Evolutionary conservation across 1,139 yeast genomes (phyloP), one percentile per base, ranked within the genome.

Genomic region (Debaryomycetaceae sp.): DNA sequence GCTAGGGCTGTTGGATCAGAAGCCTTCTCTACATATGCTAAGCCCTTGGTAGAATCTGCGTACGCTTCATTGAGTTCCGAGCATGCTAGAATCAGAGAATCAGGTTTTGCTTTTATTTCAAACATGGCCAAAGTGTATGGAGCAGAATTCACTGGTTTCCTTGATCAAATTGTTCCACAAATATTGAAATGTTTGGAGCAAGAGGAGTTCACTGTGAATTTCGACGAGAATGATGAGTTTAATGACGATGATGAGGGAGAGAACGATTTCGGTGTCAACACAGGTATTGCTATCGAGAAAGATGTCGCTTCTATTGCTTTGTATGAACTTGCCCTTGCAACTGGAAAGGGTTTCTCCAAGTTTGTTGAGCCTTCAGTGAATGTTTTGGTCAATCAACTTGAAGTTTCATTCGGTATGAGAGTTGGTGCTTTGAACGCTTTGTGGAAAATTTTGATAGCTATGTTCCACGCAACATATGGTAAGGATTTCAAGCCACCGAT

Each of bases 1-100:
- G 98, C 96, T 42, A 81, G 92, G 63, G 97, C 99, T 41, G 97
- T 92, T 44, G 96, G 98, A 49, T 84, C 94, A 41, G 92, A 85
- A 53, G 71, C 87, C 2, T 92, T 92, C 67, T 78, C 88, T 34
- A 81, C 86, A 33, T 88, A 79, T 61, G 96, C 96, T 39, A 83
- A 84, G 59, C 94, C 96, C 34, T 78, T 91, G 58, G 88, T 91
- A 50, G 87, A 86, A 59, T 88, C 96, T 46, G 94, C 97, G 29
- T 86, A 87, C 61, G 74, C 73, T 44, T 84, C 95, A 38, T 77
- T 92, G 54, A 76, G 80, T 52, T 80, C 94, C 32, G 85, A 83
- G 45, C 83, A 84, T 61, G 78, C 92, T 37, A 79, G 96, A 70
- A 78, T 92, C 56, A 84, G 96, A 72, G 98, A 92, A 68, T 79